phyloP scores from a whole-genome alignment of 441 rosid species.

The Brassica hybrid region DNA sequence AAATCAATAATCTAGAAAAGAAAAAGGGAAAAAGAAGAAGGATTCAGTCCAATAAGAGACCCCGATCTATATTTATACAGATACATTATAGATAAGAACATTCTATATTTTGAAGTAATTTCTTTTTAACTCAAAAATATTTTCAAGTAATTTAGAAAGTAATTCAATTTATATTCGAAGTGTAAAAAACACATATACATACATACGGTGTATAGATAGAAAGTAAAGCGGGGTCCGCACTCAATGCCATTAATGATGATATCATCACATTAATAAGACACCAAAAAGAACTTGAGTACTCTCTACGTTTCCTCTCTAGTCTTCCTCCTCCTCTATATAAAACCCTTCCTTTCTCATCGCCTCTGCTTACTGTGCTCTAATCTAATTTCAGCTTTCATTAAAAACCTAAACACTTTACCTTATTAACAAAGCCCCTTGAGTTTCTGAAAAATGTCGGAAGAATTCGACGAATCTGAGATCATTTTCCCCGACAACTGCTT shows the following conservation, averaged over 20 bases:
- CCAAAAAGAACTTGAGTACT: slow-evolving; percentile 33
- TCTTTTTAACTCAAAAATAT: no score
- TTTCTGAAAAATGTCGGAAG: slow-evolving; percentile 61
- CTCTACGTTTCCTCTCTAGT: slow-evolving; percentile 41
- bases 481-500: slow-evolving; percentile 55
- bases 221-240: slow-evolving; percentile 38
- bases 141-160: no score
- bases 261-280: slow-evolving; percentile 32
- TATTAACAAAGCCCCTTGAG: neutral
- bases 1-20: no score
- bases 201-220: slow-evolving; percentile 14
- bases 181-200: slow-evolving; percentile 12
- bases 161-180: neutral
- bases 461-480: slow-evolving; percentile 81
- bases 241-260: slow-evolving; percentile 34
- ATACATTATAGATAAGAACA: no score
- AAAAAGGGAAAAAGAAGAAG: no score
- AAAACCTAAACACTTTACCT: neutral
- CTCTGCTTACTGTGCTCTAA: slow-evolving; percentile 29
- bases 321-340: slow-evolving; percentile 31
- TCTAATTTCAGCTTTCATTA: neutral
- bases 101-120: no score
- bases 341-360: slow-evolving; percentile 32
- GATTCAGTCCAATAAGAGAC: no score
- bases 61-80: no score